These are phyloP conservation scores for Sporothrix euskadiensis DNA, from an alignment of 2,329 filamentous ascomycete genomes.

Conservation along the genomic window DNA sequence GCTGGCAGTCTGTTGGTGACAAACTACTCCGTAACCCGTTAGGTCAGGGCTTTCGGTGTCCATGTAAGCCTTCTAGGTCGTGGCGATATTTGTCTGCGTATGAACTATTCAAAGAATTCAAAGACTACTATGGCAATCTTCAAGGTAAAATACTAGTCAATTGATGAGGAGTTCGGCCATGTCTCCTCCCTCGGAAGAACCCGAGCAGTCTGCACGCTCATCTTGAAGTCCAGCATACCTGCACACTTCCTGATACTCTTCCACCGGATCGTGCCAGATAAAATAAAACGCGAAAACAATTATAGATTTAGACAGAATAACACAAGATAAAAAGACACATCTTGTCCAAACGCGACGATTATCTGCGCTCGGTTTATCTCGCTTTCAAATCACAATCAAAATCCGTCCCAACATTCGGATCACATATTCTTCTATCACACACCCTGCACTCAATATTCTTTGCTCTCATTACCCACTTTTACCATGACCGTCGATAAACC, in stretches of 20 bases:
- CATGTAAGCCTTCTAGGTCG: no score
- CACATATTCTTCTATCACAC: not conserved
- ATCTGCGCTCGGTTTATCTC: not conserved
- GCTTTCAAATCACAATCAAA: not conserved
- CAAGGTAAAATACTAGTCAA: not conserved
- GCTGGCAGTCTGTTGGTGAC: not conserved
- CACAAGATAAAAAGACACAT: not conserved
- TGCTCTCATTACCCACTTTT: not conserved
- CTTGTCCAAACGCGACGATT: not conserved
- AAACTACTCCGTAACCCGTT: not conserved
- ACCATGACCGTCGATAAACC: slow-evolving; percentile 5
- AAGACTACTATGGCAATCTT: no score
- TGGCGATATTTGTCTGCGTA: no score
- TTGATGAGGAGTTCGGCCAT: not conserved
- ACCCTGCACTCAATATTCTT: not conserved
- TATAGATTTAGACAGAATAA: no score
- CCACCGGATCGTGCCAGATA: not conserved
- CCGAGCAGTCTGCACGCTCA: not conserved
- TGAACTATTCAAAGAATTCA: no score
- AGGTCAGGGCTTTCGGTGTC: not conserved
- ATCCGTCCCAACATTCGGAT: not conserved
- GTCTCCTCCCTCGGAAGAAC: not conserved
- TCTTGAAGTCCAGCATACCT: not conserved
- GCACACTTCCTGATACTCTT: not conserved
- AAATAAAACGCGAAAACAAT: not conserved